Evolutionary conservation across 164 flowering plant genomes (phyloP).

Genomic region (Malania oleifera): DNA sequence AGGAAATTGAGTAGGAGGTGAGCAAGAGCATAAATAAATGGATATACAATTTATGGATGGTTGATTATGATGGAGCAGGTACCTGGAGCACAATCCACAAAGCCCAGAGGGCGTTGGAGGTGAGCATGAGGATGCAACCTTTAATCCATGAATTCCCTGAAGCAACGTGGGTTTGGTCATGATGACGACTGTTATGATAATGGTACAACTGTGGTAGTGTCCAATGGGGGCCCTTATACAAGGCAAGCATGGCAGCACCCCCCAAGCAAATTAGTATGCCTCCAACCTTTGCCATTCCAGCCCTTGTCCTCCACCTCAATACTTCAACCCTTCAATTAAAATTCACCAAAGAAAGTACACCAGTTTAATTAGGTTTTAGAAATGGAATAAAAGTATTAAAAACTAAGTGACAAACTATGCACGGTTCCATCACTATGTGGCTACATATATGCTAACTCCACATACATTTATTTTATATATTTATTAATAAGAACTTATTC

Average conservation of each 20-base stretch:
- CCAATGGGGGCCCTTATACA: slow-evolving; percentile 58
- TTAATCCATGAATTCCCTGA: slow-evolving; percentile 48
- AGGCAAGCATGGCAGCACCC: slow-evolving; percentile 55
- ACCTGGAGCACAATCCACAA: slow-evolving; percentile 80
- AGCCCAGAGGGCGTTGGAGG: slow-evolving; percentile 44
- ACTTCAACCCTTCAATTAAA: slow-evolving; percentile 54
- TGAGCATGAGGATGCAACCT: slow-evolving; percentile 61
- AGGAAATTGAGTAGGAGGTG: too few species aligned
- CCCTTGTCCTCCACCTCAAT: slow-evolving; percentile 36
- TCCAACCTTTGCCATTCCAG: slow-evolving; percentile 50
- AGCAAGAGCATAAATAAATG: too few species aligned
- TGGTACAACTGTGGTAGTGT: slow-evolving; percentile 24
- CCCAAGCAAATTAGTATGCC: slow-evolving; percentile 53
- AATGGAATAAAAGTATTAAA: neutral
- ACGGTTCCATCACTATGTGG: too few species aligned
- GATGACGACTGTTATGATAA: slow-evolving; percentile 22
- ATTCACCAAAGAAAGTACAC: neutral
- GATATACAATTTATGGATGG: too few species aligned
- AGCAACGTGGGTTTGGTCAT: slow-evolving; percentile 1
- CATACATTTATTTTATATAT: too few species aligned
- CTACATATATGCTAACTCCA: too few species aligned
- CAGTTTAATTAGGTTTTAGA: neutral
- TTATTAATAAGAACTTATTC: too few species aligned
- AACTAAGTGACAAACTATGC: too few species aligned
- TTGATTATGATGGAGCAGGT: neutral